Percentiles rank a stretch among this genome's conserved stretches.
phyloP scores from a whole-genome alignment of 805 yeast genomes.

The Vanderwaltozyma polyspora region DNA sequence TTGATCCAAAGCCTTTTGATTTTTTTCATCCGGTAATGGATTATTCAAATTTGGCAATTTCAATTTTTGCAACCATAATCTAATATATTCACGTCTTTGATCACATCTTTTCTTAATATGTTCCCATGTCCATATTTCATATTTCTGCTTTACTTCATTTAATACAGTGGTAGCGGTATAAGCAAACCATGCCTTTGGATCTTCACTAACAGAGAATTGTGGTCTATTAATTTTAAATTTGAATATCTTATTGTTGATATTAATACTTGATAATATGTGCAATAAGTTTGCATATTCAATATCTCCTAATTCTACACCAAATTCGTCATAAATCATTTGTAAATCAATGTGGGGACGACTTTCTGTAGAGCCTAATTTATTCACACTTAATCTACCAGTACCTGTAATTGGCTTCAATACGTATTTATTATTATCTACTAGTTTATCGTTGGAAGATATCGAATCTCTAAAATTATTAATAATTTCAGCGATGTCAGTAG shows the following conservation, averaged over 20 bases:
- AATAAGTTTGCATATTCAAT: constrained; percentile 74
- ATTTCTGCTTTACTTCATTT: constrained; percentile 70
- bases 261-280: constrained; percentile 71
- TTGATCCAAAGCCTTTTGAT: constrained; percentile 32
- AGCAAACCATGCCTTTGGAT: constrained; percentile 71
- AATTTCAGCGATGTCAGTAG: constrained; percentile 20
- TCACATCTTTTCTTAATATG: constrained; percentile 60
- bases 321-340: constrained; percentile 74
- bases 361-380: constrained; percentile 67
- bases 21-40: constrained; percentile 26
- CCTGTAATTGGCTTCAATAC: constrained; percentile 84
- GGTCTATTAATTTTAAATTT: constrained; percentile 70
- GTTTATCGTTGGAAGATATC: constrained; percentile 28
- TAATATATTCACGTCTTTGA: constrained; percentile 55
- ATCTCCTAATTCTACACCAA: constrained; percentile 77
- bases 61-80: constrained; percentile 55
- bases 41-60: constrained; percentile 25
- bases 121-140: constrained; percentile 84
- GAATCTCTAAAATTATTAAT: constrained; percentile 31
- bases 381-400: constrained; percentile 66
- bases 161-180: constrained; percentile 71
- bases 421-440: constrained; percentile 36
- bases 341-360: constrained; percentile 58
- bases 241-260: constrained; percentile 64
- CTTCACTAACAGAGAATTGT: constrained; percentile 33